These are phyloP conservation scores for Raphanus raphanistrum DNA, from an alignment of 345 rosid species.

Conservation along the genomic window DNA sequence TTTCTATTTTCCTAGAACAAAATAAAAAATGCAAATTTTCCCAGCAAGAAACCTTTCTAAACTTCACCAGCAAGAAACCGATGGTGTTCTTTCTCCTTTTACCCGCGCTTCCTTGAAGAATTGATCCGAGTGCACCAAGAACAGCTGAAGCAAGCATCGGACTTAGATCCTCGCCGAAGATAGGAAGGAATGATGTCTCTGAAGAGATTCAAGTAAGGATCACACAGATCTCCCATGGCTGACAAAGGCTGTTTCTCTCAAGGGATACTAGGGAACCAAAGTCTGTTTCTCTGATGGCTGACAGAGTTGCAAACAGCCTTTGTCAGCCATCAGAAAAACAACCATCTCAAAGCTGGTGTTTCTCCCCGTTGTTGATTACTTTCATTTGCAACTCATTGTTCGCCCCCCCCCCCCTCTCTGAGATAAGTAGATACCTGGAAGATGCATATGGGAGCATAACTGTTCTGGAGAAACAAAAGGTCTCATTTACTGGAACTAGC, in stretches of 20 bases:
- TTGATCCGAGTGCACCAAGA: slow-evolving; percentile 64
- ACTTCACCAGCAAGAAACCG: not conserved
- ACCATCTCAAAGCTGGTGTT: not conserved
- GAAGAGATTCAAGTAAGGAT: slow-evolving; percentile 83
- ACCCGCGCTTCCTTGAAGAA: slow-evolving; percentile 53
- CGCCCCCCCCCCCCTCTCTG: slow-evolving; percentile 66
- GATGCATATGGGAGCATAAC: slow-evolving; percentile 63
- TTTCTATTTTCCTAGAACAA: no score
- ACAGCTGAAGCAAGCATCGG: slow-evolving; percentile 81
- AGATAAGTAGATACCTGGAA: slow-evolving; percentile 68
- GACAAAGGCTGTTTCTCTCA: slow-evolving; percentile 92
- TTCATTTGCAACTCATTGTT: slow-evolving; percentile 93
- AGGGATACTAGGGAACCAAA: slow-evolving; percentile 82
- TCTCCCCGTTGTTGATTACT: slow-evolving; percentile 40
- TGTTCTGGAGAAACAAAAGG: slow-evolving; percentile 62
- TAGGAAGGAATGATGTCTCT: slow-evolving; percentile 78
- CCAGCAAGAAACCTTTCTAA: no score
- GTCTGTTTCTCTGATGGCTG: no score
- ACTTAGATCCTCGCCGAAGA: slow-evolving; percentile 79
- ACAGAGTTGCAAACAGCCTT: no score
- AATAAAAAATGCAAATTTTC: no score
- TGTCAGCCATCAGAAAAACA: no score
- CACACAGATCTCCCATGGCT: slow-evolving; percentile 81
- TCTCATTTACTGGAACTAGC: slow-evolving; percentile 43
- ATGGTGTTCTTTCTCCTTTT: slow-evolving; percentile 14